Base-by-base conservation (phyloP, 148 eudicot genomes). In the Bassia scoparia region DNA sequence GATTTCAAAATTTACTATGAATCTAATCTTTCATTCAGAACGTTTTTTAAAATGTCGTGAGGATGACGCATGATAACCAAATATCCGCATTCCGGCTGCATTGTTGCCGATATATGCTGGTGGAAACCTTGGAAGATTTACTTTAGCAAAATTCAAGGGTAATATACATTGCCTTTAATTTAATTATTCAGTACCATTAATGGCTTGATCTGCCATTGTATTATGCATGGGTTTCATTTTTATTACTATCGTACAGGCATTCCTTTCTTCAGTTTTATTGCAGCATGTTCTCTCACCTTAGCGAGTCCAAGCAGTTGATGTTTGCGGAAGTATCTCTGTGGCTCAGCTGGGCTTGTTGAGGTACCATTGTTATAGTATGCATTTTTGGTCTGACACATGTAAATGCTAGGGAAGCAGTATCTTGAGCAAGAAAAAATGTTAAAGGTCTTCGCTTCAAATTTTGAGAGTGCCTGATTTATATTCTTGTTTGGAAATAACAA, bases 11-110 rank as follows among this genome's bases (percentile, higher is more conserved):
- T 20, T 41, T 69, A 56, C 58, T 65, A 48, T 69, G 56, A 2
- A 29, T 37, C 53, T 54, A 26, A 75, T 60, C 34, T 43, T 71
- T 73, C 41, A 55, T 82, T 78, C 91, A 95, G 99, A 86, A 77
- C 97, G n/a, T n/a, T 95, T 66, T 92, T 91, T 82, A 95, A 95
- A 78, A 95, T 95, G 99, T 97, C 92, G 99, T 78, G 99, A 95
- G 83, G 81, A 86, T 72, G 96, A 91, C 69, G 83, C 96, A n/a
- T 41, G 86, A 88, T 75, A 73, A n/a, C n/a, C 84, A 56, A 48
- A 83, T 18, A 89, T 95, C 76, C 74, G 83, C 71, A 95, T 95
- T 75, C 97, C 99, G 56, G 89, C 92, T 68, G 92, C 92, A 67
- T 89, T 95, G 99, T 87, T 95, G 70, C 99, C 97, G 43, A 83